Base-by-base conservation (phyloP, 371 early-diverging fungal genomes). In the Mucor mucedo region DNA sequence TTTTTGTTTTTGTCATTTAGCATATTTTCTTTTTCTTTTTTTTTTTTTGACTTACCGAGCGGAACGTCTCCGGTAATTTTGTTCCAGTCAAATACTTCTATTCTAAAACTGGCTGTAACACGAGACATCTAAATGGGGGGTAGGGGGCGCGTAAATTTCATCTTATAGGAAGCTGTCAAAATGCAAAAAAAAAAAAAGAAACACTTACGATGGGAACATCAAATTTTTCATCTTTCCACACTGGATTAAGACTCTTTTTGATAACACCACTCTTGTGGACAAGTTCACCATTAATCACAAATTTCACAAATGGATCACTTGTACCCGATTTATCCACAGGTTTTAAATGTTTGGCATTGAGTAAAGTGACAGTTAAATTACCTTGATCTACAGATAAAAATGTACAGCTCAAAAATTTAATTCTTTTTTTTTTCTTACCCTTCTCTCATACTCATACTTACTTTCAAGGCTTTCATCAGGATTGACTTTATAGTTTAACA, bases 71-170 rank as follows among this genome's bases (percentile, higher is more conserved):
- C 74, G 41, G 77, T 68, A 28, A 93, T 58, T 71, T 91, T 89
- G 68, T 93, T 93, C 92, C 92, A 93, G 72, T 93, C 93, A 77
- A 86, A 91, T 13, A 91, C 85, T 66, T 93, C 94, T 10, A 90
- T 76, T 29, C 83, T 70, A 70, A 93, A 82, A 60, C 83, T 79
- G 10, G 89, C 78, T 11, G 77, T 77, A 5, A 71, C 79, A 32
- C 87, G 84, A 16, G 87, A 86, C 4, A 70, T 47, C 84, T 85
- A 67, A 13, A 27, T 54, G 35, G 21, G 10, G 16, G 1, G n/a
- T n/a, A 32, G n/a, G 13, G 45, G 21, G 21, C 21, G 21, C 21
- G 21, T 21, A 21, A 21, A 21, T 21, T 21, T 33, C 60, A 11
- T 40, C 32, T 52, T 42, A 38, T 44, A 29, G 38, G 14, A 32